Evolutionary conservation across 169 alveolate genomes (phyloP), one percentile per base, ranked within the genome.

Genomic region (Blepharisma undulans): DNA sequence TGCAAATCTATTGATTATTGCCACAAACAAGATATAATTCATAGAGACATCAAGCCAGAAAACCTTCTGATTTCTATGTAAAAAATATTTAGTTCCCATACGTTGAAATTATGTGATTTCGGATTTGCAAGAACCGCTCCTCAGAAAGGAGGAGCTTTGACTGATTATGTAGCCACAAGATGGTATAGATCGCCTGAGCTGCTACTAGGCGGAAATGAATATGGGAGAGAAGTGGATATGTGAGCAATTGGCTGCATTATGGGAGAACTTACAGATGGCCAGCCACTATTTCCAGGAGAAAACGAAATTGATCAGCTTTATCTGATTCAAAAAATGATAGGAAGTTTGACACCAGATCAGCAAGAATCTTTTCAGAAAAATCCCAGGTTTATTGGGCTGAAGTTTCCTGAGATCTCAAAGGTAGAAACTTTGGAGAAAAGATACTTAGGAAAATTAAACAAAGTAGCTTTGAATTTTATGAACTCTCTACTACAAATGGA

Each of bases 211-310:
- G 88, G 94, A 60, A 91, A 92, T n/a, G 96, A 94, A 60, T 98
- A 98, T 90, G 98, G 98, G 4, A 93, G 94, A 84, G 98, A 94
- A 93, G 98, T 98, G 1, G 99, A 98, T 92, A 94, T 97, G 88
- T 98, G 99, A 98, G 98, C 99, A n/a, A 94, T 97, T 88, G 98
- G 99, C 5, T 97, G 99, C 90, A 97, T 97, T 21, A 97, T 97
- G 99, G 99, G 98, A 22, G 99, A 98, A 91, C 93, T 98, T 79
- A 96, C 97, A 6, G 99, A 98, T 91, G 99, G 99, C 16, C 96
- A 97, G 77, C 99, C 99, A 12, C 95, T 98, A 25, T 98, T 98
- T 92, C 98, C 99, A 4, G 99, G 99, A 0, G 98, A 97, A 91
- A 95, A 95, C 84, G 99, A 97, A 90, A 94, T 97, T n/a, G 99